Evolutionary conservation across 495 filamentous ascomycete species (phyloP), one percentile per base, ranked within the genome.

Genomic region (Neurospora sp.): DNA sequence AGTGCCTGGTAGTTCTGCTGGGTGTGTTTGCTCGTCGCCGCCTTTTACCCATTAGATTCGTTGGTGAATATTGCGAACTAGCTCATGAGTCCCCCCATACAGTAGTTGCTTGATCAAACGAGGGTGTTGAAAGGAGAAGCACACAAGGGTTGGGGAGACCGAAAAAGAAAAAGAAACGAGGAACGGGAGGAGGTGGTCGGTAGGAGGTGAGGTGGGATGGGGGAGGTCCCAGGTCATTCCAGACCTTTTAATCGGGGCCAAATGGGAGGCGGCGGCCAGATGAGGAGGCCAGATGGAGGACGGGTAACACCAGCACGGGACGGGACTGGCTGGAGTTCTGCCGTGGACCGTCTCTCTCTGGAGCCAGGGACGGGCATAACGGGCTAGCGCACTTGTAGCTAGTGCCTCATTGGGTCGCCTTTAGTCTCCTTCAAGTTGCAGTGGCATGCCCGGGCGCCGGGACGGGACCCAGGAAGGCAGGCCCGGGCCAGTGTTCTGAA

Each of bases 21-120:
- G 39, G 31, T 39, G 68, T 68, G 68, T 71, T 71, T 22, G 47
- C 35, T 27, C 22, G 69, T 5, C 65, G 71, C 39, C 76, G 76
- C 38, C 74, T 70, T 39, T 73, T 76, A 73, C 70, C 77, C 77
- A 79, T 79, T 69, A 78, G 73, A 65, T 47, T 71, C 39, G 39
- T 22, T 31, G 27, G 20, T 39, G 42, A 39, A n/a, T 45, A 69
- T 39, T 45, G 42, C 31, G 42, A 35, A 47, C 39, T 70, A 27
- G n/a, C 39, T n/a, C 39, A 44, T 35, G 22, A 45, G 39, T 8
- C 27, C 53, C 27, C 14, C 27, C 53, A 65, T 65, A 65, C 27
- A 65, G 27, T 31, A 14, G 27, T 61, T 61, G 53, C 53, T 61
- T 61, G 22, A 35, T 65, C 53, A 65, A 65, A 65, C 27, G 27